Evolutionary conservation across 2,329 filamentous ascomycete species (phyloP).

Genomic region (Diaporthe capsici): DNA sequence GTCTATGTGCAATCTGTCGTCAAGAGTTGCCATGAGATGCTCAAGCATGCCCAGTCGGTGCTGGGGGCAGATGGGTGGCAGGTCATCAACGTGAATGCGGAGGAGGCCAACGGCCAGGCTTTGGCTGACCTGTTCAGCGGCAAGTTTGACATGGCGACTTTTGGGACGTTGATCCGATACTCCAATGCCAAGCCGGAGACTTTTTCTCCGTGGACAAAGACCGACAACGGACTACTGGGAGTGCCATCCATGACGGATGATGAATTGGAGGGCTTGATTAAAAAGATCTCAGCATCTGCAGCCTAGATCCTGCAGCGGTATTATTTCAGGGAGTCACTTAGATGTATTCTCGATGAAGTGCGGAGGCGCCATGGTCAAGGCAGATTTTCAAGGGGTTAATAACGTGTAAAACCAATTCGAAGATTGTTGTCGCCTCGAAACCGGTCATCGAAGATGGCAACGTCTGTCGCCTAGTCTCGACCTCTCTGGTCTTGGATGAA

Average conservation of each 20-base stretch:
- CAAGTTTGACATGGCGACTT: constrained; percentile 40
- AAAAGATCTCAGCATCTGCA: background rate
- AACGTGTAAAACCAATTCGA: background rate
- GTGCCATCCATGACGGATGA: constrained; percentile 30
- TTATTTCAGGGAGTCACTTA: background rate
- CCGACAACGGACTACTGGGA: constrained; percentile 45
- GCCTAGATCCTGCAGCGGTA: background rate
- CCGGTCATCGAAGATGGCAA: background rate
- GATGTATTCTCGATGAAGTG: background rate
- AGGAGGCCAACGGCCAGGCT: constrained; percentile 42
- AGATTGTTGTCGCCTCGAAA: background rate
- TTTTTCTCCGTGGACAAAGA: constrained; percentile 39
- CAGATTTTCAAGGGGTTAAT: background rate
- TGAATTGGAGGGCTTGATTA: constrained; percentile 16
- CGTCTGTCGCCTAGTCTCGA: background rate
- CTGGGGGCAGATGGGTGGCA: constrained; percentile 44
- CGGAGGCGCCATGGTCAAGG: background rate
- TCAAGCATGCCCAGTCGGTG: constrained; percentile 43
- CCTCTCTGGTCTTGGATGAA: background rate
- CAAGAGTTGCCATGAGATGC: constrained; percentile 46
- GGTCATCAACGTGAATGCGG: constrained; percentile 40
- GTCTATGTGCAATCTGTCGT: constrained; percentile 44
- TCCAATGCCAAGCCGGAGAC: constrained; percentile 42
- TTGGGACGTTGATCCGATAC: constrained; percentile 44
- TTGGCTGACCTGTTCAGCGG: constrained; percentile 44